These are phyloP conservation scores for Firmiana major DNA, from an alignment of 345 rosid genomes.

Conservation along the genomic window DNA sequence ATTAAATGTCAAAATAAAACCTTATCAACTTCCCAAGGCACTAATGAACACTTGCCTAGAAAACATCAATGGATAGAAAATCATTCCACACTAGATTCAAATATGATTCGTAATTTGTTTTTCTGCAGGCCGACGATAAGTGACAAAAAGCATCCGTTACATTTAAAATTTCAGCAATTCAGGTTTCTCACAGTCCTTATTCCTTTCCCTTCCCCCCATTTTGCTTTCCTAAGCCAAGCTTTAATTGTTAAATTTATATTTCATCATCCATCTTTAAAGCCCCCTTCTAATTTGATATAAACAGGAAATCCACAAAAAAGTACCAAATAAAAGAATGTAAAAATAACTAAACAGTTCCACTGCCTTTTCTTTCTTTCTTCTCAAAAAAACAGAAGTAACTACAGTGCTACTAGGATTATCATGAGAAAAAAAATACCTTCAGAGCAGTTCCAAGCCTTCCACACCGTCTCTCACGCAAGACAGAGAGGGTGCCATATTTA, in stretches of 20 bases:
- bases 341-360: background rate
- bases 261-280: background rate
- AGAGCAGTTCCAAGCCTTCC: constrained; percentile 81
- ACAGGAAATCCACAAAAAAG: background rate
- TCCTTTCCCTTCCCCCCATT: background rate
- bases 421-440: constrained; percentile 49
- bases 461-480: constrained; percentile 64
- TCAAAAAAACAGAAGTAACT: background rate
- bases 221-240: background rate
- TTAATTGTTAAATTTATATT: background rate
- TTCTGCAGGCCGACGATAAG: background rate
- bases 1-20: background rate
- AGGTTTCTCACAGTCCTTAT: background rate
- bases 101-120: background rate
- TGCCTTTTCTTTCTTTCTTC: no score
- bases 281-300: background rate
- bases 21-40: background rate
- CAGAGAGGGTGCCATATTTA: constrained; percentile 67
- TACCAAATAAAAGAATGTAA: background rate
- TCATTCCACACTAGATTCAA: background rate
- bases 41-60: background rate
- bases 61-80: background rate
- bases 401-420: background rate
- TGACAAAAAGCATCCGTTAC: background rate
- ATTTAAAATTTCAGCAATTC: background rate